Base-by-base conservation (phyloP, 192 early-diverging fungal genomes). In the Thamnidium elegans region DNA sequence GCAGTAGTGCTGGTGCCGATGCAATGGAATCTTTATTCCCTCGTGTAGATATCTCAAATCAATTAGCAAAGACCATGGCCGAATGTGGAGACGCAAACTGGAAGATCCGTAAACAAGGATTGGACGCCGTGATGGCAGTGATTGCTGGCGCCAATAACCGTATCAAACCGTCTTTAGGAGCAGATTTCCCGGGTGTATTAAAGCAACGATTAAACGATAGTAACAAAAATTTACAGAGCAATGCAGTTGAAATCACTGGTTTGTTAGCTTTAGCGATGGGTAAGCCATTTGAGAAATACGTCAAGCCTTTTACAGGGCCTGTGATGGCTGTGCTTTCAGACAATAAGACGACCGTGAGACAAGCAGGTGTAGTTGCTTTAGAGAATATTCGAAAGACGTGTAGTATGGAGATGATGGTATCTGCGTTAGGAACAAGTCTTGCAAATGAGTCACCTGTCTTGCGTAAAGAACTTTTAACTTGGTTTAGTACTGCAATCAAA, bases 41-140 rank as follows among this genome's bases (percentile, higher is more conserved):
- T 34, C 87, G 92, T 11, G 90, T 95, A 20, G 94, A 97, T 63
- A 79, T 99, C 36, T 70, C 78, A 7, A 59, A 77, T 36, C 73
- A 84, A 50, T 71, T 96, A n/a, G 82, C 85, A 1, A 73, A 72
- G 68, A 72, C 79, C 76, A 50, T 68, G 51, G 32, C 90, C 47
- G 83, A 91, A 30, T 83, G 92, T 50, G 81, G 79, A 26, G 90
- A 96, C 74, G 79, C 81, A 53, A 89, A 93, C 56, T 99, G 97
- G 97, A 96, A 95, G 73, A 78, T 86, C 43, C 86, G 97, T 51
- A 96, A 98, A 69, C 94, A 92, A 43, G 97, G 79, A 1, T 68
- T 99, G 54, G 96, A 98, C 7, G 86, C 91, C 66, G 80, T 97
- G 8, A 75, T 83, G 20, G 83, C 67, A 1, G 86, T 94, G 43